These are phyloP conservation scores for Herpetospermum pedunculosum DNA, from an alignment of 306 rosid genomes.

Conservation along the genomic window DNA sequence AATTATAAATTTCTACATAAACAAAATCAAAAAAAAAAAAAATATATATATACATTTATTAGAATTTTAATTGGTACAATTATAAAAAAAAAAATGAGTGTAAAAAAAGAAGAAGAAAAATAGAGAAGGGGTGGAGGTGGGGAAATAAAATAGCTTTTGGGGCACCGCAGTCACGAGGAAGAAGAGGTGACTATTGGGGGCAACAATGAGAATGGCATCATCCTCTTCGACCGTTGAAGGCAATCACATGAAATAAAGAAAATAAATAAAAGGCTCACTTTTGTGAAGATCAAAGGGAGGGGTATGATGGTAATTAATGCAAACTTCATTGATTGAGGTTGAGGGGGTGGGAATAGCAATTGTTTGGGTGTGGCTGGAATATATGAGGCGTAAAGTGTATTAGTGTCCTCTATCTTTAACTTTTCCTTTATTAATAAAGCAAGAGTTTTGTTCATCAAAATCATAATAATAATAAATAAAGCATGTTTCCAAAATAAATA, in stretches of 20 bases:
- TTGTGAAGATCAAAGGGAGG: not conserved
- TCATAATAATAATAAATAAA: not conserved
- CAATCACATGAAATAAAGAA: not conserved
- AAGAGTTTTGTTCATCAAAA: not conserved
- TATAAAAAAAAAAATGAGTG: not conserved
- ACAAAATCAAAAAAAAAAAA: too few relatives aligned
- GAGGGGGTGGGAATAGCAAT: not conserved
- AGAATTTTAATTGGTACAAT: too few relatives aligned
- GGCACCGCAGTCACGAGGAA: slow-evolving; percentile 9
- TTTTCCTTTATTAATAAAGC: slow-evolving; percentile 9
- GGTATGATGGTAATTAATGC: not conserved
- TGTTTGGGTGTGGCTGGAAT: not conserved
- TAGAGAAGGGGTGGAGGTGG: not conserved
- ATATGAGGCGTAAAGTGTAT: slow-evolving; percentile 8
- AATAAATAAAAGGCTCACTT: not conserved
- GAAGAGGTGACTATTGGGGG: not conserved
- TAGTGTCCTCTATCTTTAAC: slow-evolving; percentile 4
- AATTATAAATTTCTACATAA: too few relatives aligned
- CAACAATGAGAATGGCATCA: not conserved
- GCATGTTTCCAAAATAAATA: not conserved
- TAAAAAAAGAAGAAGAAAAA: not conserved
- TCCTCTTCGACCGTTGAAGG: not conserved
- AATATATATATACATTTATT: too few relatives aligned
- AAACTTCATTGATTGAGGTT: not conserved
- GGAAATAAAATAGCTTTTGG: not conserved